phyloP scores from a whole-genome alignment of 441 rosid species.

The Biscutella laevigata region DNA sequence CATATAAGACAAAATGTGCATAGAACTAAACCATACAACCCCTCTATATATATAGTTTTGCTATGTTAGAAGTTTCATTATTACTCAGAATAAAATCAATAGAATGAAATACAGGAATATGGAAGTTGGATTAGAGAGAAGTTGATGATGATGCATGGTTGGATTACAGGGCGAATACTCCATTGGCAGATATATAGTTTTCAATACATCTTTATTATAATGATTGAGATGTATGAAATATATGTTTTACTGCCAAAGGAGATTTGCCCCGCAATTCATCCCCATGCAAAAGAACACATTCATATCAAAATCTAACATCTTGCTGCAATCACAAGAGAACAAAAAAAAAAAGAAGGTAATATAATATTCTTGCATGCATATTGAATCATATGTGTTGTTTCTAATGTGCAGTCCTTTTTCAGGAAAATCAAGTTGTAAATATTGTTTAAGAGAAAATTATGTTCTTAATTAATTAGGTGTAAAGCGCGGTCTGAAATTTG shows the following conservation, averaged over 20 bases:
- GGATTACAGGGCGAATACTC: constrained; percentile 43
- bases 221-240: neutral
- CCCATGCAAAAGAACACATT: constrained; percentile 13
- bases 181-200: constrained; percentile 43
- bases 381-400: too few species aligned
- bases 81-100: neutral
- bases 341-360: too few species aligned
- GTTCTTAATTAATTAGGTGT: too few species aligned
- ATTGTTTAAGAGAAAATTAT: too few species aligned
- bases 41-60: constrained; percentile 8
- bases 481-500: too few species aligned
- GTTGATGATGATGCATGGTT: constrained; percentile 26
- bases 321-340: constrained; percentile 1
- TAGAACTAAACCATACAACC: neutral
- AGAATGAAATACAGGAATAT: neutral
- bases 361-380: too few species aligned
- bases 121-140: neutral
- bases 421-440: too few species aligned
- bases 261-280: constrained; percentile 52
- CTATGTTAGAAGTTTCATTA: neutral
- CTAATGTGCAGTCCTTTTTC: too few species aligned
- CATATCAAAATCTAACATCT: neutral
- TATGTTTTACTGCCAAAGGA: constrained; percentile 44
- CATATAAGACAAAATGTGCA: constrained; percentile 18
- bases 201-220: neutral